Conservation (phyloP, 1,139 yeast species). For the Blastobotrys petasosporus region DNA sequence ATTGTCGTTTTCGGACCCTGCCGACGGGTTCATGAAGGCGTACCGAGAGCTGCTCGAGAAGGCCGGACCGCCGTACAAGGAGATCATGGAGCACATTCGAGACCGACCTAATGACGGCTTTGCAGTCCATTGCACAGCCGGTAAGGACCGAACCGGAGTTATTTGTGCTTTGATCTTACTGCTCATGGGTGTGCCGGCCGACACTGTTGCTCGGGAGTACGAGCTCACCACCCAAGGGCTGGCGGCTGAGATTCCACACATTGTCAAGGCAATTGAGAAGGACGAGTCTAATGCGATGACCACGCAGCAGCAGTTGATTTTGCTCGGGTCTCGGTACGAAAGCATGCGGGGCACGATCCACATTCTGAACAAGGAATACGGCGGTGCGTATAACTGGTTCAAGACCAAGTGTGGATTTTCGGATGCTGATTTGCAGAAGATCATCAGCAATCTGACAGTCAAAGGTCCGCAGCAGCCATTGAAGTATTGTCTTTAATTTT, state of each 20-base stretch:
- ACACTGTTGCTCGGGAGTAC: conserved; percentile 64
- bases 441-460: conserved; percentile 43
- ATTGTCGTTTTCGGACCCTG: conserved; percentile 50
- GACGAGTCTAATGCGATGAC: conserved; percentile 10
- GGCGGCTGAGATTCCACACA: conserved; percentile 20
- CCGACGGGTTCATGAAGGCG: conserved; percentile 59
- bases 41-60: conserved; percentile 53
- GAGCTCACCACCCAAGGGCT: conserved; percentile 69
- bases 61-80: conserved; percentile 35
- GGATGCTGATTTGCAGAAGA: conserved; percentile 44
- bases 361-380: conserved; percentile 46
- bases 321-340: conserved; percentile 63
- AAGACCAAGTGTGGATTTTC: conserved; percentile 43
- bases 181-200: conserved; percentile 58
- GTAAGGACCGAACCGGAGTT: conserved; percentile 82
- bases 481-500: background rate
- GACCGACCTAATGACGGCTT: conserved; percentile 49
- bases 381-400: conserved; percentile 52
- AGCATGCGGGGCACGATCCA: conserved; percentile 64
- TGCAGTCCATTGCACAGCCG: conserved; percentile 76
- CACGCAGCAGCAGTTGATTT: conserved; percentile 31
- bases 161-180: conserved; percentile 60
- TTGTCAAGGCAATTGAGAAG: conserved; percentile 20
- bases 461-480: conserved; percentile 3
- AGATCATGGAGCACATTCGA: conserved; percentile 36